A percentile compares a stretch with the other conserved stretches of the same genome.
Conservation (phyloP, 768 basidiomycete genomes). For the Mycena chlorophos region DNA sequence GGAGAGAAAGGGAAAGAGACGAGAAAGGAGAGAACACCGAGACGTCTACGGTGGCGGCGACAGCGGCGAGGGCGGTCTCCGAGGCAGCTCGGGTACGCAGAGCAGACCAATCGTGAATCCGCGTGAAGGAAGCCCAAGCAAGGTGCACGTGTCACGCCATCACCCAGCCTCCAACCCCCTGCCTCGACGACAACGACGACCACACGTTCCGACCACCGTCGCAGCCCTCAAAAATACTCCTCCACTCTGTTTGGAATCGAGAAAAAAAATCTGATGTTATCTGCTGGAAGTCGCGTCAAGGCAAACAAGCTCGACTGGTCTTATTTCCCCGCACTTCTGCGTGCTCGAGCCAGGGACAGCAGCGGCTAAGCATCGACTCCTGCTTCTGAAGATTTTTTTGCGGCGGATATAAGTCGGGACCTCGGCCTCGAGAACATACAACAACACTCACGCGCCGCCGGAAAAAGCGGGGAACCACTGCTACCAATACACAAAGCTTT, state of each 20-base stretch:
- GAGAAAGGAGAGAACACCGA: constrained; percentile 26
- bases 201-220: no score
- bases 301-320: no score
- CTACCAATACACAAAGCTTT: no score
- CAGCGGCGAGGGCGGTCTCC: not conserved
- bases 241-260: no score
- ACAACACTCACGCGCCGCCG: not conserved
- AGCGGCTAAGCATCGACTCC: not conserved
- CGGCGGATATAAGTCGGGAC: not conserved
- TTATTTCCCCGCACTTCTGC: no score
- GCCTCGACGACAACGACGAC: no score
- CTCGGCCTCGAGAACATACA: not conserved
- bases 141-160: not conserved
- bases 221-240: no score
- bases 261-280: no score
- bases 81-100: not conserved
- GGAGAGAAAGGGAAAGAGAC: constrained; percentile 26
- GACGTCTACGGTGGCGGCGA: constrained; percentile 1
- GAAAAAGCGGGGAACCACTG: no score
- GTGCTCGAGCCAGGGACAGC: no score
- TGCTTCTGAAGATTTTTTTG: not conserved
- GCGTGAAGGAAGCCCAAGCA: not conserved
- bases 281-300: no score
- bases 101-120: not conserved
- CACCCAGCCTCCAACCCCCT: no score